phyloP scores from a whole-genome alignment of 2,329 filamentous ascomycete species.

The Aspergillus sojae region DNA sequence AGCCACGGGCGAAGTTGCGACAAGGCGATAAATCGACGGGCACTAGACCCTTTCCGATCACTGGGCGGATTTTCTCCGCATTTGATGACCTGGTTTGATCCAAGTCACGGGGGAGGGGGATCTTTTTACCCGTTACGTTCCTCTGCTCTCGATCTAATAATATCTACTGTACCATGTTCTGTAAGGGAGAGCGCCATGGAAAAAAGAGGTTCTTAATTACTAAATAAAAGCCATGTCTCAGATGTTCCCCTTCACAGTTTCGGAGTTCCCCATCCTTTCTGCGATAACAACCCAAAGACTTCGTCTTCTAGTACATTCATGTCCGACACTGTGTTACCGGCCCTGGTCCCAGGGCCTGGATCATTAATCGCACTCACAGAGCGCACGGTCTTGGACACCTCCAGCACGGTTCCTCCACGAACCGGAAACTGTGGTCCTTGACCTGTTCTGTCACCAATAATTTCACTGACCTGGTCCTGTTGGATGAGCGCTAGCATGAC shows the following conservation, averaged over 20 bases:
- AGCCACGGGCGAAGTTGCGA: background rate
- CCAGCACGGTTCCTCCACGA: slow-evolving; percentile 56
- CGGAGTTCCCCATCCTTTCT: slow-evolving; percentile 53
- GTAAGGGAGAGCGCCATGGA: background rate
- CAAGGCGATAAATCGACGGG: slow-evolving; percentile 7
- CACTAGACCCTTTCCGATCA: background rate
- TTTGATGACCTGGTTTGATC: background rate
- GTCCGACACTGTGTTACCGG: slow-evolving; percentile 53
- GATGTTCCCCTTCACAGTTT: slow-evolving; percentile 22
- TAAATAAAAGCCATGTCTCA: background rate
- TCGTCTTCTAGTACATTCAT: slow-evolving; percentile 47
- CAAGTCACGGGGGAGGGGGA: background rate
- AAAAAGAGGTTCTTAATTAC: background rate
- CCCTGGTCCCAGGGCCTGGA: slow-evolving; percentile 52
- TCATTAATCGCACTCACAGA: slow-evolving; percentile 56
- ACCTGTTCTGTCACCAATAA: slow-evolving; percentile 36
- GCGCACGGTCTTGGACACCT: slow-evolving; percentile 59
- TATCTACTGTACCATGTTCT: background rate
- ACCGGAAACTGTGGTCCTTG: slow-evolving; percentile 38
- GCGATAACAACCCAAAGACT: slow-evolving; percentile 51
- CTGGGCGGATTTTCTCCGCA: background rate
- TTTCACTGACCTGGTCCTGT: slow-evolving; percentile 46
- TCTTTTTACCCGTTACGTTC: background rate
- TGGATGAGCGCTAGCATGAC: slow-evolving; percentile 61
- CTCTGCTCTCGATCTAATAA: background rate